Conservation (phyloP, 257 asterid genomes). For the Voacanga thouarsii region DNA sequence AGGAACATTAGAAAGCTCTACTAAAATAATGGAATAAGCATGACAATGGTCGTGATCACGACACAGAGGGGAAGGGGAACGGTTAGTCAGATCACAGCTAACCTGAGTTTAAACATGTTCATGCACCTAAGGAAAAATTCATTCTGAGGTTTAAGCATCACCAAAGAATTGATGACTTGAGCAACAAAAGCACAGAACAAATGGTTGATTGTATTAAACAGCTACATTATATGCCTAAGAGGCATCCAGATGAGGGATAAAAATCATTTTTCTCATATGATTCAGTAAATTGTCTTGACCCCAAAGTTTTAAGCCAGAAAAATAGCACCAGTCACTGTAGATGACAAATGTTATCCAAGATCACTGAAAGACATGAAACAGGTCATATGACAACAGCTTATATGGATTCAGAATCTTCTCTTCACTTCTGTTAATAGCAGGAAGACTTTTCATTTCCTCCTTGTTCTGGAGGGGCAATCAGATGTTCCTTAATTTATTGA, state of each 20-base stretch:
- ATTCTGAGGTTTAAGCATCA: too few species aligned
- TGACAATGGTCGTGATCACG: background rate
- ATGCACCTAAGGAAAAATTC: too few species aligned
- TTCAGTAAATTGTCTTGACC: background rate
- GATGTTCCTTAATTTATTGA: background rate
- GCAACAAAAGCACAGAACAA: background rate
- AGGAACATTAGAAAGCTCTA: background rate
- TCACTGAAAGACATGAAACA: background rate
- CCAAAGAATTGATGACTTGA: background rate
- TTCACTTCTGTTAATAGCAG: background rate
- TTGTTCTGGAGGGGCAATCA: background rate
- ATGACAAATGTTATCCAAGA: background rate
- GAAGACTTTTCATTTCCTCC: background rate
- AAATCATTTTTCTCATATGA: background rate
- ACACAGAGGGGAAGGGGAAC: background rate
- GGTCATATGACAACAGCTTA: background rate
- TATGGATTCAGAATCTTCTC: too few species aligned
- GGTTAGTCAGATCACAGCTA: background rate
- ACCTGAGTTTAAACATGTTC: too few species aligned
- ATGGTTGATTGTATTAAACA: background rate
- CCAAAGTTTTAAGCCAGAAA: background rate
- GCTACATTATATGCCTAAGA: background rate
- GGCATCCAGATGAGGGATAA: background rate
- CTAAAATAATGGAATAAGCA: background rate
- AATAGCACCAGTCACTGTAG: background rate